phyloP scores from a whole-genome alignment of 2,329 filamentous ascomycete species.

The Alternaria sp. region DNA sequence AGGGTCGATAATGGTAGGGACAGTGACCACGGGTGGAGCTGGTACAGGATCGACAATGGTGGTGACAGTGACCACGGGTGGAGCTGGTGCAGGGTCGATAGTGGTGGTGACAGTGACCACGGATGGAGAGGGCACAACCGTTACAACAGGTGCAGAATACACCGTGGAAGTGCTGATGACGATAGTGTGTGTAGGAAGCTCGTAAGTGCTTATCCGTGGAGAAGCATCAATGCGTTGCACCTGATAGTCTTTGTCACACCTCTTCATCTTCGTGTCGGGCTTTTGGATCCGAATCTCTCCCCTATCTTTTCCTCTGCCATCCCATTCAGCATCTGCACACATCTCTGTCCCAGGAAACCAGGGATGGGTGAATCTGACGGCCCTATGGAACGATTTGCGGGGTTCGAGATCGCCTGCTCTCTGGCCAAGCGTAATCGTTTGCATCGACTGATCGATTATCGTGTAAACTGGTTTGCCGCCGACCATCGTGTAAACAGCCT shows the following conservation, averaged over 20 bases:
- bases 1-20: not conserved
- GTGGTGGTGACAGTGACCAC: not conserved
- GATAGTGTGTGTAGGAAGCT: slow-evolving; percentile 1
- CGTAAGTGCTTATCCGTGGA: not conserved
- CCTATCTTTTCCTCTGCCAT: slow-evolving; percentile 26
- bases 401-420: slow-evolving; percentile 7
- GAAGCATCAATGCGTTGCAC: slow-evolving; percentile 16
- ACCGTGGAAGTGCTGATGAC: slow-evolving; percentile 1
- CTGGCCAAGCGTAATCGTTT: not conserved
- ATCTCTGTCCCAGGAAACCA: slow-evolving; percentile 9
- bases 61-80: not conserved
- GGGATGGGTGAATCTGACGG: slow-evolving; percentile 29
- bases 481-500: not conserved
- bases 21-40: not conserved
- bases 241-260: slow-evolving; percentile 1
- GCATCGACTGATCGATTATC: not conserved
- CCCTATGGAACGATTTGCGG: slow-evolving; percentile 30
- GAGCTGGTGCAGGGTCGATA: not conserved
- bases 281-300: slow-evolving; percentile 29
- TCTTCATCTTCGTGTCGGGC: slow-evolving; percentile 9
- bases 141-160: not conserved
- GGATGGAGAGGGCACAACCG: not conserved
- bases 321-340: slow-evolving; percentile 37
- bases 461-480: slow-evolving; percentile 3
- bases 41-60: not conserved